These are phyloP conservation scores for Aristolochia californica DNA, from an alignment of 164 flowering plant genomes.

Conservation along the genomic window DNA sequence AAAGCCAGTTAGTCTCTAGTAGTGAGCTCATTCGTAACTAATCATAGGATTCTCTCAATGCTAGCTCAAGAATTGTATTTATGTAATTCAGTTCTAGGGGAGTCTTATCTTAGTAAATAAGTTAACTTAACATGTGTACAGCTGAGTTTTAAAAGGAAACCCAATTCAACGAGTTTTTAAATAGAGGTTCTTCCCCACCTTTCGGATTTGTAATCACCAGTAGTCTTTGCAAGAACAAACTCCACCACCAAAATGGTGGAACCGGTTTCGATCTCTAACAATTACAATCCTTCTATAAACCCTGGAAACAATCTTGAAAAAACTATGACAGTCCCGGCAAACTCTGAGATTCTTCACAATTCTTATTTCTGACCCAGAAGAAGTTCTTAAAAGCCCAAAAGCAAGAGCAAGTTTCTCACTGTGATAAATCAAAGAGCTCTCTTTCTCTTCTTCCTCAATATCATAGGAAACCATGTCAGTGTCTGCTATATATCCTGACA, in stretches of 20 bases:
- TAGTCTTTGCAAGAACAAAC: conserved; percentile 11
- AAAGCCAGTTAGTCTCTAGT: no score
- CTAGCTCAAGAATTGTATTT: no score
- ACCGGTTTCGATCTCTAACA: conserved; percentile 10
- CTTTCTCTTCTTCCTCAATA: conserved; percentile 10
- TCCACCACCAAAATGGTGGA: conserved; percentile 8
- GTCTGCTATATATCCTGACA: conserved; percentile 4
- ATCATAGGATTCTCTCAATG: no score
- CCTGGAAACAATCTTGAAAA: conserved; percentile 4
- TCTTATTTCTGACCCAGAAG: conserved; percentile 2
- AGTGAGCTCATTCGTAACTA: no score
- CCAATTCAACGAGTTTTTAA: neutral
- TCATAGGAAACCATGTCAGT: conserved; percentile 6
- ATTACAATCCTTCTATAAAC: conserved; percentile 4
- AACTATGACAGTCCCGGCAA: conserved; percentile 7
- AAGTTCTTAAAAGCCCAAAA: conserved; percentile 6
- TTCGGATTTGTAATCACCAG: conserved; percentile 4
- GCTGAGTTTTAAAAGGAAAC: no score
- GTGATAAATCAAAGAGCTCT: conserved; percentile 4
- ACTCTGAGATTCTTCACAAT: conserved; percentile 9
- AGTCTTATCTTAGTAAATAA: no score
- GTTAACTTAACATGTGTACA: no score
- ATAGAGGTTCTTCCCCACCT: no score
- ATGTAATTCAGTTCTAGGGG: no score
- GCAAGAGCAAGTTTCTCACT: conserved; percentile 12